phyloP scores from a whole-genome alignment of 2,329 filamentous ascomycete species.

The Xylariales sp. region DNA sequence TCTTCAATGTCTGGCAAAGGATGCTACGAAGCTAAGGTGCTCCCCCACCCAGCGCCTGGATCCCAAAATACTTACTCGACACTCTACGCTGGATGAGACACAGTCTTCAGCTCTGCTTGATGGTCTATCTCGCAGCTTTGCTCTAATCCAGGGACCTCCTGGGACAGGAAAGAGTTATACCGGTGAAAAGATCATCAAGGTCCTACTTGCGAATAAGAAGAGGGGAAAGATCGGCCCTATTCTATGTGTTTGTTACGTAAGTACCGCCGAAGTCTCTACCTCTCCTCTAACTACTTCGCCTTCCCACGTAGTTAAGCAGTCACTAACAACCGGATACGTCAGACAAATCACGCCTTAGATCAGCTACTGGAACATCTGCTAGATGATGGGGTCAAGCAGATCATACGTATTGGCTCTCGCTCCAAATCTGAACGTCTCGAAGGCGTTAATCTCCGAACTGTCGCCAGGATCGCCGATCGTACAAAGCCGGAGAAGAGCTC shows the following conservation, averaged over 20 bases:
- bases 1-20: conserved; percentile 50
- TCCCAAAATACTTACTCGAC: conserved; percentile 44
- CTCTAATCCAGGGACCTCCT: conserved; percentile 76
- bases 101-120: conserved; percentile 64
- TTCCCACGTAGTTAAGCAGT: not conserved
- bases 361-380: conserved; percentile 71
- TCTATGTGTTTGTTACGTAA: conserved; percentile 61
- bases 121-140: conserved; percentile 63
- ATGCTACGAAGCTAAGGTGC: conserved; percentile 41
- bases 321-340: not conserved
- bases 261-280: not conserved
- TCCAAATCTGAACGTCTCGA: conserved; percentile 66
- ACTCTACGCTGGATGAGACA: conserved; percentile 63
- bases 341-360: conserved; percentile 62
- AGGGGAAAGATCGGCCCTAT: conserved; percentile 60
- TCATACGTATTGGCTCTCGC: conserved; percentile 71
- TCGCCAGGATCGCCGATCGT: conserved; percentile 48
- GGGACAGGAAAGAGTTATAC: conserved; percentile 76
- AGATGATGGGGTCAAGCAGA: conserved; percentile 57
- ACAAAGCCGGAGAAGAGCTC: conserved; percentile 55
- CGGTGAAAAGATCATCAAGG: conserved; percentile 69
- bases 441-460: conserved; percentile 60
- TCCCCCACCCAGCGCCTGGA: conserved; percentile 36
- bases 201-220: conserved; percentile 59
- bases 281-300: not conserved